phyloP scores from a whole-genome alignment of 345 rosid species.

The Citrus inodora region DNA sequence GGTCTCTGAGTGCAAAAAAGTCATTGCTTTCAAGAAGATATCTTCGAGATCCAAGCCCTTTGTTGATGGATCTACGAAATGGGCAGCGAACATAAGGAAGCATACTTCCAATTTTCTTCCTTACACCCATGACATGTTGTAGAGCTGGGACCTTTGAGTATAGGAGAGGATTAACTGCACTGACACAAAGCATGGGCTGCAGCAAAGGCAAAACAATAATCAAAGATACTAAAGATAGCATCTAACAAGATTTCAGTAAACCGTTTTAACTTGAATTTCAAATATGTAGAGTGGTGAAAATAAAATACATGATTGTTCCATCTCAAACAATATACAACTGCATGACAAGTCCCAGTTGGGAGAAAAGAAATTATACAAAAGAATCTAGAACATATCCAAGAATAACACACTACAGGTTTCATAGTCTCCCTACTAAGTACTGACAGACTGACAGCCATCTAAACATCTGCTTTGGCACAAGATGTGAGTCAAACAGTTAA shows the following conservation, averaged over 20 bases:
- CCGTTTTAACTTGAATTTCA: background rate
- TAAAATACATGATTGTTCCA: background rate
- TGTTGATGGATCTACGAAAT: conserved; percentile 70
- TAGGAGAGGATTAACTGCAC: conserved; percentile 92
- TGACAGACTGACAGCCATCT: too few relatives aligned
- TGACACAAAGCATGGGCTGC: conserved; percentile 96
- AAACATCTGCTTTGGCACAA: background rate
- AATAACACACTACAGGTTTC: background rate
- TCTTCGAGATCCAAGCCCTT: conserved; percentile 84
- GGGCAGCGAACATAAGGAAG: conserved; percentile 91
- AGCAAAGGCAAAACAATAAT: conserved; percentile 24
- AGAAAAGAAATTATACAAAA: background rate
- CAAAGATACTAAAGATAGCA: conserved; percentile 12
- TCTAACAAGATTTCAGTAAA: conserved; percentile 1
- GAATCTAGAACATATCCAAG: background rate
- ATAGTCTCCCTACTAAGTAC: background rate
- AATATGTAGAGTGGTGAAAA: background rate
- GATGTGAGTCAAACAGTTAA: background rate
- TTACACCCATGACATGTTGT: conserved; percentile 60
- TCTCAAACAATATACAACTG: background rate
- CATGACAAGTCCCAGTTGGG: background rate
- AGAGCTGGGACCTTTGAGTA: conserved; percentile 91
- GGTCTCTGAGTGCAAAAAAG: conserved; percentile 86
- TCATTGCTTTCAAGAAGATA: conserved; percentile 91
- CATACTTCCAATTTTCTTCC: conserved; percentile 76